Evolutionary conservation across 1,284 basidiomycete genomes (phyloP).

Genomic region (Trichosporon sp.): DNA sequence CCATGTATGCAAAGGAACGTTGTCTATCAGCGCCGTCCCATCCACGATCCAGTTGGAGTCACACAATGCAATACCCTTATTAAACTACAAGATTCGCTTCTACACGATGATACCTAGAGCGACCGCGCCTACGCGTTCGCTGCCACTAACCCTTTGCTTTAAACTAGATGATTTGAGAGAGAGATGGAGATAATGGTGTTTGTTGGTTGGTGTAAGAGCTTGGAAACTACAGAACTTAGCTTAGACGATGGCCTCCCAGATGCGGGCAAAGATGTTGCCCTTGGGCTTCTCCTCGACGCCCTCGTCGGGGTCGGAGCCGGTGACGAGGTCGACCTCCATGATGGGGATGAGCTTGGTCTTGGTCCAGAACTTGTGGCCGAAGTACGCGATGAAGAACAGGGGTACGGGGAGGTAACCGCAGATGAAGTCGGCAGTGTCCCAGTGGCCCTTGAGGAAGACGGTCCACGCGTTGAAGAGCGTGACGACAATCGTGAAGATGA

Average conservation of each 20-base stretch:
- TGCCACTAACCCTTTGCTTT: neutral
- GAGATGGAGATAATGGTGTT: neutral
- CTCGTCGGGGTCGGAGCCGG: constrained; percentile 15
- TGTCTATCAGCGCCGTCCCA: too few relatives aligned
- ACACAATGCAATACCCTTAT: neutral
- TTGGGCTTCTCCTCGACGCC: neutral
- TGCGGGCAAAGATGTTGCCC: neutral
- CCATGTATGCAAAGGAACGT: too few relatives aligned
- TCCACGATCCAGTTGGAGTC: too few relatives aligned
- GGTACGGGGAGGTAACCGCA: constrained; percentile 14
- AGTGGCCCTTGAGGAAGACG: constrained; percentile 16
- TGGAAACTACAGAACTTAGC: neutral
- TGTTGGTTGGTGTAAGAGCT: neutral
- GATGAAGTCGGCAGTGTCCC: constrained; percentile 14
- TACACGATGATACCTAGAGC: neutral
- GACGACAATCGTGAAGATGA: constrained; percentile 23
- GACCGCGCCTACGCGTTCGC: neutral
- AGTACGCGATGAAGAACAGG: constrained; percentile 28
- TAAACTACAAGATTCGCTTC: neutral
- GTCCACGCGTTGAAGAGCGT: constrained; percentile 4
- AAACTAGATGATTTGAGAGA: neutral
- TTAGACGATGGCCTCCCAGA: constrained; percentile 15
- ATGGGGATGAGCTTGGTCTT: constrained; percentile 26
- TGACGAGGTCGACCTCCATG: constrained; percentile 30
- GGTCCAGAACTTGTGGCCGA: constrained; percentile 49